phyloP scores from a whole-genome alignment of 306 rosid genomes.

The Lotus japonicus region DNA sequence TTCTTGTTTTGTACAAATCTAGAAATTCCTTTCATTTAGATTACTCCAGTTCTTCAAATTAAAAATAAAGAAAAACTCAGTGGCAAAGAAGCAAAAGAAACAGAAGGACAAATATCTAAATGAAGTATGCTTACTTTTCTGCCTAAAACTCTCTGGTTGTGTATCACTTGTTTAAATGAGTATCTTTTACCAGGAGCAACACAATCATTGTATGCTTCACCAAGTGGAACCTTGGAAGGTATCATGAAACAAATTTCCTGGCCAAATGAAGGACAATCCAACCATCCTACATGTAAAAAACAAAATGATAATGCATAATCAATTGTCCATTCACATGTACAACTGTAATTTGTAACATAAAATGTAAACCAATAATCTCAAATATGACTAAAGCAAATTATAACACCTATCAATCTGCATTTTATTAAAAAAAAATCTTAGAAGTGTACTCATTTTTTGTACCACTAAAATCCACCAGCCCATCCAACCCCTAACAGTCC shows the following conservation, averaged over 20 bases:
- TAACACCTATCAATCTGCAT: not conserved
- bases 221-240: conserved; percentile 98
- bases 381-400: conserved; percentile 11
- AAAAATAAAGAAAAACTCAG: conserved; percentile 3
- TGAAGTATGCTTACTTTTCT: conserved; percentile 61
- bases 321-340: not conserved
- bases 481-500: not conserved
- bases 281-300: conserved; percentile 69
- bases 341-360: not conserved
- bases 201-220: conserved; percentile 72
- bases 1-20: no score
- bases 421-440: not conserved
- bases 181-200: conserved; percentile 94
- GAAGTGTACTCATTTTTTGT: not conserved
- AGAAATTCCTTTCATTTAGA: not conserved
- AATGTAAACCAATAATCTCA: conserved; percentile 5
- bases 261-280: conserved; percentile 88
- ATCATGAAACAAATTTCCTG: conserved; percentile 71
- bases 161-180: conserved; percentile 97
- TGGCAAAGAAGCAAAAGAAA: not conserved
- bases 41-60: not conserved
- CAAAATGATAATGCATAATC: not conserved
- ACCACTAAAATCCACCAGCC: not conserved
- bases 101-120: conserved; percentile 5
- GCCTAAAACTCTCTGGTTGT: conserved; percentile 84